Percentiles rank a stretch among this genome's conserved stretches.
Evolutionary conservation across 345 rosid genomes (phyloP).

Genomic region (Gossypium herbaceum): DNA sequence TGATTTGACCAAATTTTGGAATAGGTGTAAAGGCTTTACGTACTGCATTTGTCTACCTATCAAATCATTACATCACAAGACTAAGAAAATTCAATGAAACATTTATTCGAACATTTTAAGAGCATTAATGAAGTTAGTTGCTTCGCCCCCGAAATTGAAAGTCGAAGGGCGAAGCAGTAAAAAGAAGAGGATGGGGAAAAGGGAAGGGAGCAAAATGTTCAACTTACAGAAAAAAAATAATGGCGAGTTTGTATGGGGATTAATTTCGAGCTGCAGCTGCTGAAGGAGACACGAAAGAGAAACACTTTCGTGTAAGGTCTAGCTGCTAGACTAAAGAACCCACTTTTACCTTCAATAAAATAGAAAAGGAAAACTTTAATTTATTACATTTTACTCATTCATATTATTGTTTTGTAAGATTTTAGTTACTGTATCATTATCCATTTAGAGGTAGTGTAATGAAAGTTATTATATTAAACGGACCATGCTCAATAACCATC

Average conservation of each 20-base stretch:
- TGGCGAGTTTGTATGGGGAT: not conserved
- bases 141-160: not conserved
- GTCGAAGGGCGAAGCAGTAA: not conserved
- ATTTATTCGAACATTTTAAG: conserved; percentile 1
- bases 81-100: not conserved
- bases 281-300: not conserved
- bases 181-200: not conserved
- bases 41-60: conserved; percentile 53
- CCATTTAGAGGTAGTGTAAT: no score
- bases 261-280: not conserved
- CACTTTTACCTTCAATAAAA: no score
- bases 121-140: not conserved
- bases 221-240: not conserved
- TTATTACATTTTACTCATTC: no score
- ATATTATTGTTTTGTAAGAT: no score
- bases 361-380: no score
- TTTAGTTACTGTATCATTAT: no score
- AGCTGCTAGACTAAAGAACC: not conserved
- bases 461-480: no score
- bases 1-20: conserved; percentile 43
- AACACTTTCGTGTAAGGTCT: not conserved
- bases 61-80: not conserved
- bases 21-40: conserved; percentile 51
- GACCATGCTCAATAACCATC: no score
- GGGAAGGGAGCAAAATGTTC: not conserved